Evolutionary conservation across 352 stramenopile species (phyloP), one percentile per base, ranked within the genome.

Genomic region (Achlya hypogyna): DNA sequence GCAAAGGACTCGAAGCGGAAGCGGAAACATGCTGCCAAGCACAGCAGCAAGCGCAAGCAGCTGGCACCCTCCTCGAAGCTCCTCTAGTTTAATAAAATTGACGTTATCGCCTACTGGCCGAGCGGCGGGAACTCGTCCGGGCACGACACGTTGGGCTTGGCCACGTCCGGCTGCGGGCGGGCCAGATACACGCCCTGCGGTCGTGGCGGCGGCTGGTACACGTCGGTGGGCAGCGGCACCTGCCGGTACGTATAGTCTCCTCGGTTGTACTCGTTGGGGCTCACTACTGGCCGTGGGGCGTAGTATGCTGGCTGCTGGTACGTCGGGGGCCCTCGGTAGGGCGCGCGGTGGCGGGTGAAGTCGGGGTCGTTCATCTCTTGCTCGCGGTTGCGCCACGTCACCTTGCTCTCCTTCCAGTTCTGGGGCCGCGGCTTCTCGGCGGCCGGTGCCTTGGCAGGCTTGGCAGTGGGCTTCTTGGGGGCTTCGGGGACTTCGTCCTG

Each of bases 291-390:
- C 2, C 9, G 23, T 27, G 20, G 25, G 4, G 23, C 28, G 10
- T 65, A 53, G 45, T 65, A 65, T 2, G 51, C 31, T 27, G 51
- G 52, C 18, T 65, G 35, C 29, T 49, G 35, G 54, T 49, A 35
- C 54, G 54, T 27, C 42, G 28, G 14, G 23, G 54, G 14, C 23
- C 29, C n/a, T 49, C 54, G 54, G 16, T 23, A 47, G 6, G 34
- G 75, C 77, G 34, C 91, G 74, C 86, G 83, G 65, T 93, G 85
- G 34, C 86, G 83, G 35, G 86, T 89, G 42, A 97, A 97, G 70
- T 97, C 89, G 2, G 89, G 89, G 73, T 98, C 94, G 62, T 96
- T 96, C 69, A 95, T 69, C 75, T 98, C 94, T 72, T 97, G 86
- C 67, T 96, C 83, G 31, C 91, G 87, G 77, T 98, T 98, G 25